Base-by-base conservation (phyloP, 768 basidiomycete species). In the Xerocomus brunneocitrinus region DNA sequence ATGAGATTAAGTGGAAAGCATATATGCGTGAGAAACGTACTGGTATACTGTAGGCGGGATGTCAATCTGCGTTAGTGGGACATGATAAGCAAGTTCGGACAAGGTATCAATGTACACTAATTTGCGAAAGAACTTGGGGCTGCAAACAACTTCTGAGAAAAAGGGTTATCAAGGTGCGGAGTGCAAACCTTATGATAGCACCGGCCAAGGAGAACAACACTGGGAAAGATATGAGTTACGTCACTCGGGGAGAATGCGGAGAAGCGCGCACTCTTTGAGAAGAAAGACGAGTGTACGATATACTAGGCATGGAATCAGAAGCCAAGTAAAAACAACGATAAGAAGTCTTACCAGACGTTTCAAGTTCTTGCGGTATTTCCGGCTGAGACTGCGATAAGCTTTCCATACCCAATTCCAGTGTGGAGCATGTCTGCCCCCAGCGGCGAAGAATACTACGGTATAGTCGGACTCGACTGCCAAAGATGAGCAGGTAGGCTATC, bases 371-470 rank as follows among this genome's bases (percentile, higher is more conserved):
- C 91, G 79, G 64, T 91, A 94, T 67, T 90, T 91, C 49, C 87
- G 76, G 64, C 78, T 89, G 42, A 88, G 73, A 62, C 85, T 86
- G 24, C 89, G 78, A 67, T 92, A 92, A 0, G 89, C 88, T 63
- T 89, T 91, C 91, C 91, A 93, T 9, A 94, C 79, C 91, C 91
- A 94, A 58, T 84, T 89, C 89, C 89, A 92, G 25, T 80, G 79
- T 5, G 91, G 91, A 3, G 82, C 79, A 70, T 91, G 75, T 56
- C 74, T 76, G 7, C 81, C 81, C 25, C 89, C 91, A 2, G 91
- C 87, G 27, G 91, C 89, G 58, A 94, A 88, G 70, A 92, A 91
- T 4, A 92, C 81, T 22, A 93, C 84, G 3, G 88, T 87, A 61
- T 94, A 94, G 71, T 94, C 91, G 28, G 88, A 85, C 66, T 93